A percentile compares a stretch with the other conserved stretches of the same genome.
Evolutionary conservation across 2,329 filamentous ascomycete species (phyloP).

Genomic region (Hymenoscyphus infarciens): DNA sequence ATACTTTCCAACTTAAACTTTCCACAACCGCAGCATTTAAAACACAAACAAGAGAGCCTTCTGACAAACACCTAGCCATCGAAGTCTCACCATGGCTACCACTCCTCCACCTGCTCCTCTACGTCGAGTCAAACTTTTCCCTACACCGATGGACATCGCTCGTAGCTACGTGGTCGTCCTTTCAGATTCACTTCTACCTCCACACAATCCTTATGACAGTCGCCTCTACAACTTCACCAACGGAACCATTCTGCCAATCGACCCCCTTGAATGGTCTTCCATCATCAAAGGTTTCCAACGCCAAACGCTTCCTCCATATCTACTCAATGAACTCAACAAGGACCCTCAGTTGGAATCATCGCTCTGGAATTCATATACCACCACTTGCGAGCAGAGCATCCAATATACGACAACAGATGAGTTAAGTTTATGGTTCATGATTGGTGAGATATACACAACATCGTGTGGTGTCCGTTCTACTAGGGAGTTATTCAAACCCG

Average conservation of each 20-base stretch:
- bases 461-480: background rate
- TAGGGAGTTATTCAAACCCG: background rate
- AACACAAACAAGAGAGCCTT: too few species aligned
- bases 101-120: background rate
- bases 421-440: background rate
- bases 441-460: background rate
- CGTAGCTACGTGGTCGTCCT: background rate
- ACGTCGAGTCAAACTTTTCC: background rate
- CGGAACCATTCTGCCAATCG: background rate
- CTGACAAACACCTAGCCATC: too few species aligned
- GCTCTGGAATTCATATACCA: background rate
- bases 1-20: too few species aligned
- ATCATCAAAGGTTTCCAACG: background rate
- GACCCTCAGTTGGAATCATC: background rate
- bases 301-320: background rate
- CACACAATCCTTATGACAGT: background rate
- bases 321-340: background rate
- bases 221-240: background rate
- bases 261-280: background rate
- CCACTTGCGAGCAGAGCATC: background rate
- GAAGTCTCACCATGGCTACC: background rate
- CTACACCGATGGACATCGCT: background rate
- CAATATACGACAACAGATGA: background rate
- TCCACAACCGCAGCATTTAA: too few species aligned
- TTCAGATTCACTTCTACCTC: background rate